Evolutionary conservation across 2,329 filamentous ascomycete species (phyloP).

Genomic region (Colletotrichum filicis): DNA sequence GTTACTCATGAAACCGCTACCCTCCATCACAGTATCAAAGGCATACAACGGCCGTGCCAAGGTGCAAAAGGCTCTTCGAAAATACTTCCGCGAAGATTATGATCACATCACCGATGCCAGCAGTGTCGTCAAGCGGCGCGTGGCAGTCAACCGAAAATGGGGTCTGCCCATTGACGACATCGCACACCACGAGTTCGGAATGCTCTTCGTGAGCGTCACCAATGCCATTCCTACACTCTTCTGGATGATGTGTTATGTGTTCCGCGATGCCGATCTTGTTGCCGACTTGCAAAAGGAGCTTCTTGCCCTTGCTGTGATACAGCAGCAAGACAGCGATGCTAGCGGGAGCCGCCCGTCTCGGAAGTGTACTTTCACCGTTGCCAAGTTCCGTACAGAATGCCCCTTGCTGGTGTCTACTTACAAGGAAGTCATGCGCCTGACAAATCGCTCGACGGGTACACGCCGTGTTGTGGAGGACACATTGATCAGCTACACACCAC

Average conservation of each 20-base stretch:
- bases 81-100: conserved; percentile 43
- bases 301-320: not conserved
- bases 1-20: conserved; percentile 19
- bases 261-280: conserved; percentile 26
- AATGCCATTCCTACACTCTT: conserved; percentile 52
- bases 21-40: conserved; percentile 35
- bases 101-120: conserved; percentile 42
- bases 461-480: conserved; percentile 22
- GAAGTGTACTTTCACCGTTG: not conserved
- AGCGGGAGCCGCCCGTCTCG: not conserved
- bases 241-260: conserved; percentile 48
- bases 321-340: not conserved
- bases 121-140: conserved; percentile 42
- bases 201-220: conserved; percentile 44
- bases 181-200: conserved; percentile 44
- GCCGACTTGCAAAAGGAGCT: conserved; percentile 4
- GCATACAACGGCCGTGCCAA: conserved; percentile 38
- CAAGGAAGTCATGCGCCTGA: conserved; percentile 24
- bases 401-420: conserved; percentile 17
- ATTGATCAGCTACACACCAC: conserved; percentile 9
- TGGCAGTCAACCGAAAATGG: conserved; percentile 41
- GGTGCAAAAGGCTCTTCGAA: conserved; percentile 40
- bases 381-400: not conserved
- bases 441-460: conserved; percentile 12
- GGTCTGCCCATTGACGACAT: conserved; percentile 44